Conservation (phyloP, 129 eudicot species). For the Lactuca saligna region DNA sequence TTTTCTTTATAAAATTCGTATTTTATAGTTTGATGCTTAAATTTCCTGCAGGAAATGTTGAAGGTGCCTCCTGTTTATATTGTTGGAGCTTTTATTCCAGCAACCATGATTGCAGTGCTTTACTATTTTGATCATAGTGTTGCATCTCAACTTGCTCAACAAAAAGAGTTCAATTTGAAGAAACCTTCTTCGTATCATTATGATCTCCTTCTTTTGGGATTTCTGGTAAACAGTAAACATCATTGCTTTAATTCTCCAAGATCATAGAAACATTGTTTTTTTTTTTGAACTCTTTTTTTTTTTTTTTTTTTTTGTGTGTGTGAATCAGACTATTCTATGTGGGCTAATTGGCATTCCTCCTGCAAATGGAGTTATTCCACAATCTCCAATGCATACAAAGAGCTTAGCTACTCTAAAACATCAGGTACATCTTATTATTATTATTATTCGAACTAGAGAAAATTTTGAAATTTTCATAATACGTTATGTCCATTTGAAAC, state of each 20-base stretch:
- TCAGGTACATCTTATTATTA: slow-evolving; percentile 50
- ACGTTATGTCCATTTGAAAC: slow-evolving; percentile 31
- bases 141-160: slow-evolving; percentile 98
- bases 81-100: slow-evolving; percentile 92
- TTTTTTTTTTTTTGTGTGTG: background rate
- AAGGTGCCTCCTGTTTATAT: slow-evolving; percentile 82
- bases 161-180: slow-evolving; percentile 82
- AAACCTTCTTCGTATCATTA: slow-evolving; percentile 96
- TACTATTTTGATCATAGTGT: slow-evolving; percentile 98
- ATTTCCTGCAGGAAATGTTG: slow-evolving; percentile 71
- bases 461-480: background rate
- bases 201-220: slow-evolving; percentile 93
- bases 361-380: slow-evolving; percentile 96
- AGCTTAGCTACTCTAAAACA: slow-evolving; percentile 95
- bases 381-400: slow-evolving; percentile 98
- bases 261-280: slow-evolving; percentile 2
- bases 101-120: slow-evolving; percentile 98
- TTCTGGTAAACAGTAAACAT: slow-evolving; percentile 64
- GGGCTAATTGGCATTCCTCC: slow-evolving; percentile 97
- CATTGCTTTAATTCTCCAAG: background rate
- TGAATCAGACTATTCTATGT: slow-evolving; percentile 70
- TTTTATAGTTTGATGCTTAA: slow-evolving; percentile 12
- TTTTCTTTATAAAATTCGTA: background rate
- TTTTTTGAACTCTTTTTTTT: background rate
- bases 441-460: background rate